phyloP scores from a whole-genome alignment of 2,329 filamentous ascomycete species.

The Nemania bipapillata region DNA sequence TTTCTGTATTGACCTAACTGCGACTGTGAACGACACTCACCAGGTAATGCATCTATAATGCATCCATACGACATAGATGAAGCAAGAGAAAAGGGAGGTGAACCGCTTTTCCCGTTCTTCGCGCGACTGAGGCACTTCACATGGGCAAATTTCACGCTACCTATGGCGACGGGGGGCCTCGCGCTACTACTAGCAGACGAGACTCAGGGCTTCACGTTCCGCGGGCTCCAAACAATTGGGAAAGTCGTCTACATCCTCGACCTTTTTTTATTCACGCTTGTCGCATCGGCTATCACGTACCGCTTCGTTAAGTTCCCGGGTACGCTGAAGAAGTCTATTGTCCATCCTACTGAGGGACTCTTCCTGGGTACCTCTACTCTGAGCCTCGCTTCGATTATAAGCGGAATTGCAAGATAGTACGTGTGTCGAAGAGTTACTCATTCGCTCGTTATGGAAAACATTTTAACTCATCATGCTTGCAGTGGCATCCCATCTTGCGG shows the following conservation, averaged over 20 bases:
- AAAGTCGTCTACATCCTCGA: slow-evolving; percentile 63
- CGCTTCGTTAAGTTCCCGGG: slow-evolving; percentile 59
- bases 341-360: slow-evolving; percentile 62
- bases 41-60: slow-evolving; percentile 1
- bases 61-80: slow-evolving; percentile 13
- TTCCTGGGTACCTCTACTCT: slow-evolving; percentile 55
- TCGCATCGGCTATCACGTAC: slow-evolving; percentile 51
- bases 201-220: slow-evolving; percentile 56
- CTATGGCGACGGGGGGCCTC: slow-evolving; percentile 61
- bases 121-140: slow-evolving; percentile 56
- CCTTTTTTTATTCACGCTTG: slow-evolving; percentile 58
- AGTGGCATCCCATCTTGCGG: slow-evolving; percentile 53
- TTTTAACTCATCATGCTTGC: neutral
- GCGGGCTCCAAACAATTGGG: slow-evolving; percentile 62
- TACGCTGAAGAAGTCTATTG: slow-evolving; percentile 58
- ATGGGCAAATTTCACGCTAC: slow-evolving; percentile 60
- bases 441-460: neutral
- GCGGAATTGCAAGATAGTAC: slow-evolving; percentile 54
- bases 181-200: slow-evolving; percentile 56
- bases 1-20: neutral
- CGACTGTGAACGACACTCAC: neutral
- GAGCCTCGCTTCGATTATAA: slow-evolving; percentile 59
- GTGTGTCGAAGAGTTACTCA: neutral
- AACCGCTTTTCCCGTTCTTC: slow-evolving; percentile 22
- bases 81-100: neutral